phyloP scores from a whole-genome alignment of 441 rosid species.

The Breynia disticha region DNA sequence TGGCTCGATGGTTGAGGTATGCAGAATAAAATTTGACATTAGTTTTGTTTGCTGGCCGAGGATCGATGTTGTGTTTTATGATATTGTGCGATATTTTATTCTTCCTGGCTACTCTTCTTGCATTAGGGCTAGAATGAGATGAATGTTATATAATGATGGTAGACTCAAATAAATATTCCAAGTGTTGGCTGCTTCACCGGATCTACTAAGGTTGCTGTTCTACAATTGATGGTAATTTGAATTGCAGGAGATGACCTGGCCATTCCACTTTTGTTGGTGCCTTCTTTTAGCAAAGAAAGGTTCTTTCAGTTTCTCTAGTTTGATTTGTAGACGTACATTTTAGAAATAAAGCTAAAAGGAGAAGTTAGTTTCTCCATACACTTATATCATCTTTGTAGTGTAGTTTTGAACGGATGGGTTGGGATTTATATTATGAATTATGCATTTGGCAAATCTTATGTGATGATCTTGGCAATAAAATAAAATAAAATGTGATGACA shows the following conservation, averaged over 20 bases:
- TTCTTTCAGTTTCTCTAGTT: constrained; percentile 4
- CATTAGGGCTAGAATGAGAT: constrained; percentile 8
- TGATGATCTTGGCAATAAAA: no score
- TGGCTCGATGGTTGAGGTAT: constrained; percentile 24
- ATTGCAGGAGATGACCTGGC: not conserved
- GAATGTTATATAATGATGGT: constrained; percentile 12
- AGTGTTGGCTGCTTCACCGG: constrained; percentile 14
- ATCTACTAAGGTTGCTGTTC: constrained; percentile 8
- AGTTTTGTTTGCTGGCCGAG: not conserved
- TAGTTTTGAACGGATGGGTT: no score
- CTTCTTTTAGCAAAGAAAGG: constrained; percentile 5
- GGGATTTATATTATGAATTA: no score
- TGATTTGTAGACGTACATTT: not conserved
- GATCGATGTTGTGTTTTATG: not conserved
- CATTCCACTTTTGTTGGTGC: not conserved
- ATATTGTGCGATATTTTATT: constrained; percentile 25
- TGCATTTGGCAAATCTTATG: no score
- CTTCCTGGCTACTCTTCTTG: constrained; percentile 13
- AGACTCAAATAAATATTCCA: constrained; percentile 1
- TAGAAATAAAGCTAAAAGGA: not conserved
- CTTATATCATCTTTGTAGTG: not conserved
- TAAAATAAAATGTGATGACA: no score
- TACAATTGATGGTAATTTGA: constrained; percentile 7
- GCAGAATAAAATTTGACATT: not conserved
- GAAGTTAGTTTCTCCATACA: not conserved